Percentiles rank a stretch among this genome's conserved stretches.
phyloP scores from a whole-genome alignment of 176 grass and related monocot species.

The Aegilops longissima region DNA sequence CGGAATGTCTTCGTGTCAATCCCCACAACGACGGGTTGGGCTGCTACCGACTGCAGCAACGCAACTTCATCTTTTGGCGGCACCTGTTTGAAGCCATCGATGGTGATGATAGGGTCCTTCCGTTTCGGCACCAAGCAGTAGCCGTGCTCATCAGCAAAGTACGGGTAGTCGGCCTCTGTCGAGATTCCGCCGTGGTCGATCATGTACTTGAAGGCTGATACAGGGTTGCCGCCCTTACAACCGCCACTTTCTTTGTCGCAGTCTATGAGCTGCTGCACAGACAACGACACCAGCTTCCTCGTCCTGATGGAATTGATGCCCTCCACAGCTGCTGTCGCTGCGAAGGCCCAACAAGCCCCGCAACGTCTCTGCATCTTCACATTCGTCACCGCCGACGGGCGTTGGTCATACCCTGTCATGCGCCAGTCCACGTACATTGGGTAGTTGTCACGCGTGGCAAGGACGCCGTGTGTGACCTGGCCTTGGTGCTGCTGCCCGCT shows the following conservation, averaged over 20 bases:
- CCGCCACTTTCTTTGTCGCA: background rate
- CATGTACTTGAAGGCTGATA: background rate
- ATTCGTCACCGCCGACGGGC: too few relatives aligned
- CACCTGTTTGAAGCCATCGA: background rate
- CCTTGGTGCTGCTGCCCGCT: too few relatives aligned
- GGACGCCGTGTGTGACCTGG: too few relatives aligned
- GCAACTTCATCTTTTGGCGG: background rate
- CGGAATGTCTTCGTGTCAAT: slow-evolving; percentile 23
- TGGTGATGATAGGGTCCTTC: background rate
- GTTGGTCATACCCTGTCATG: too few relatives aligned
- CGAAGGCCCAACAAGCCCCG: too few relatives aligned
- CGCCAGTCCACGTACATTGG: too few relatives aligned
- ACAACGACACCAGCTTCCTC: slow-evolving; percentile 1
- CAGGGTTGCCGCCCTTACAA: background rate
- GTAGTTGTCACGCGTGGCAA: too few relatives aligned
- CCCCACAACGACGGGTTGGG: background rate
- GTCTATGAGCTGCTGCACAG: slow-evolving; percentile 29
- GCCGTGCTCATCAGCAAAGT: background rate
- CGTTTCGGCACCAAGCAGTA: background rate
- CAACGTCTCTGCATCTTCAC: too few relatives aligned
- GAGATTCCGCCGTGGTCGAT: background rate
- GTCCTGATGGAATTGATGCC: slow-evolving; percentile 41
- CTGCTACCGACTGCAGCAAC: background rate
- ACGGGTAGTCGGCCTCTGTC: background rate
- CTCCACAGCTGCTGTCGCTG: background rate